phyloP scores from a whole-genome alignment of 768 basidiomycete genomes.

The Rhodotorula kratochvilovae region DNA sequence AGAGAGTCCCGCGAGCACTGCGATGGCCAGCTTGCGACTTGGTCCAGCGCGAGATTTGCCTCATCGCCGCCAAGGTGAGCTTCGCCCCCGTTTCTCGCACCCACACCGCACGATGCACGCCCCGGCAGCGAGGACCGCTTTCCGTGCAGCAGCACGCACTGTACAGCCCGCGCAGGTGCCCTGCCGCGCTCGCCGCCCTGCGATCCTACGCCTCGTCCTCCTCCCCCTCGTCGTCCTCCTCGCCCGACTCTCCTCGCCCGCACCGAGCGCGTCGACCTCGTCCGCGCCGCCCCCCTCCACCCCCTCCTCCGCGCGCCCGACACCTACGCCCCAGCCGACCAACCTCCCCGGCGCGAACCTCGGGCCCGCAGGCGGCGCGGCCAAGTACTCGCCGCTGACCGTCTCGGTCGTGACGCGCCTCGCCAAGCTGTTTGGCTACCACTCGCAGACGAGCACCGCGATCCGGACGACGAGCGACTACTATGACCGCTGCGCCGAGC shows the following conservation, averaged over 20 bases:
- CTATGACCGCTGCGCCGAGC: constrained; percentile 50
- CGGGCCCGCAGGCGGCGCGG: constrained; percentile 5
- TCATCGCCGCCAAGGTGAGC: neutral
- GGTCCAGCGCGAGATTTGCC: too few relatives aligned
- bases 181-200: neutral
- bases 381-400: constrained; percentile 37
- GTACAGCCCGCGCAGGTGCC: neutral
- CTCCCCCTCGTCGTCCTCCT: neutral
- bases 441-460: constrained; percentile 48
- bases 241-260: neutral
- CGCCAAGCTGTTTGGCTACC: constrained; percentile 51
- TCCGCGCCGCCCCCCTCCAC: neutral
- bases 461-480: constrained; percentile 51
- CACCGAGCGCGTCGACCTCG: neutral
- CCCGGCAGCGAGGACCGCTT: neutral
- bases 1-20: neutral
- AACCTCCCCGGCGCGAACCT: constrained; percentile 36
- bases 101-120: neutral
- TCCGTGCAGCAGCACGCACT: neutral
- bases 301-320: constrained; percentile 9
- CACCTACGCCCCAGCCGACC: constrained; percentile 23
- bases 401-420: constrained; percentile 41
- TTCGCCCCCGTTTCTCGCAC: neutral
- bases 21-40: neutral
- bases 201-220: neutral